Conservation (phyloP, 306 rosid species). For the Vicia villosa region DNA sequence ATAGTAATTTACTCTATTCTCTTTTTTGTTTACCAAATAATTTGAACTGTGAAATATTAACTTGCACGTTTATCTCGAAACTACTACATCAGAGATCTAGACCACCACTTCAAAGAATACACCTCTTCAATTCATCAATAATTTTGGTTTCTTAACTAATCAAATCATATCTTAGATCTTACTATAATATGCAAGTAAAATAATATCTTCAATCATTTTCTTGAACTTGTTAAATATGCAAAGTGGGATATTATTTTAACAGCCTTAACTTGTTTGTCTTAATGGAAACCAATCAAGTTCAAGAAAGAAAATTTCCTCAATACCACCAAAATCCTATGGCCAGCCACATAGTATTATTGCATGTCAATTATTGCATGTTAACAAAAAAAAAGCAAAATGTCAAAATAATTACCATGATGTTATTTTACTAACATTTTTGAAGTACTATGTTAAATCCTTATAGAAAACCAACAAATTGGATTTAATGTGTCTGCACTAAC, state of each 20-base stretch:
- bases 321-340: constrained; percentile 29
- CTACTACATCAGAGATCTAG: no score
- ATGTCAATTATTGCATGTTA: background rate
- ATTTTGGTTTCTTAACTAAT: no score
- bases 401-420: no score
- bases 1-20: no score
- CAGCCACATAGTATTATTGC: constrained; percentile 22
- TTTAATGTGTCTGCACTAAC: background rate
- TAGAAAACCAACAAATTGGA: background rate
- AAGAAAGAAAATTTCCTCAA: constrained; percentile 36
- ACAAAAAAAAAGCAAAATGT: no score
- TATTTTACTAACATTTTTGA: no score
- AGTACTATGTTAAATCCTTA: background rate
- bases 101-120: no score
- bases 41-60: no score
- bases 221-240: constrained; percentile 35
- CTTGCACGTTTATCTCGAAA: no score
- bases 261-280: constrained; percentile 39
- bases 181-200: constrained; percentile 32
- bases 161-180: background rate
- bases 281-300: constrained; percentile 35
- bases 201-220: constrained; percentile 33
- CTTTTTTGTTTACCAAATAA: no score
- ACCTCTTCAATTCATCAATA: no score
- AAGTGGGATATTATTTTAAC: constrained; percentile 44